Evolutionary conservation across 768 basidiomycete genomes (phyloP).

Genomic region (Leccinum ochraceum): DNA sequence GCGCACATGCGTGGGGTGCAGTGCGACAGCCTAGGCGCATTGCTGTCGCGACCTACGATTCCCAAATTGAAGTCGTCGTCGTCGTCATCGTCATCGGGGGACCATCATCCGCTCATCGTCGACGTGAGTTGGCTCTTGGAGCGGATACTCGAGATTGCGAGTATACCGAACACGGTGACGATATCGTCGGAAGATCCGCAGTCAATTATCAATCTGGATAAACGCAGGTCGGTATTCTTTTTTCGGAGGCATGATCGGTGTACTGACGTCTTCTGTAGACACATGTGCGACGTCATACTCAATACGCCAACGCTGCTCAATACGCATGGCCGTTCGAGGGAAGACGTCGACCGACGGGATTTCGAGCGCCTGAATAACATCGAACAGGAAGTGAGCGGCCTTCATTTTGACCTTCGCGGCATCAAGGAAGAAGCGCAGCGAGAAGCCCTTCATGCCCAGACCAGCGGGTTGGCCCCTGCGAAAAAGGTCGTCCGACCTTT

Average conservation of each 20-base stretch:
- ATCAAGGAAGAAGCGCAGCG: slow-evolving; percentile 76
- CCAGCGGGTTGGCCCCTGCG: slow-evolving; percentile 44
- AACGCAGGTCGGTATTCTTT: slow-evolving; percentile 59
- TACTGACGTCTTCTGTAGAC: slow-evolving; percentile 42
- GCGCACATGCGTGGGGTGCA: slow-evolving; percentile 59
- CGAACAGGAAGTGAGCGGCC: slow-evolving; percentile 60
- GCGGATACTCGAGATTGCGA: slow-evolving; percentile 76
- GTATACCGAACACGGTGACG: slow-evolving; percentile 68
- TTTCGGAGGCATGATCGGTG: not conserved
- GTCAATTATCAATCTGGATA: slow-evolving; percentile 76
- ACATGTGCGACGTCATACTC: slow-evolving; percentile 63
- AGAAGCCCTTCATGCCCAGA: slow-evolving; percentile 53
- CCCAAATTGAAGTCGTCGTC: slow-evolving; percentile 38
- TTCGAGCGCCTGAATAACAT: slow-evolving; percentile 77
- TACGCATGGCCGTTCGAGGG: slow-evolving; percentile 45
- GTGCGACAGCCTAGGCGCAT: slow-evolving; percentile 59
- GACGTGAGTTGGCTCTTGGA: slow-evolving; percentile 86
- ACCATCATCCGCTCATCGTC: slow-evolving; percentile 52
- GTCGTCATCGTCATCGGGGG: slow-evolving; percentile 31
- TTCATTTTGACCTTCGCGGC: slow-evolving; percentile 69
- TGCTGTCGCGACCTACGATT: slow-evolving; percentile 54
- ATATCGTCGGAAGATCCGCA: slow-evolving; percentile 53
- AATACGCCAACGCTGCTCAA: slow-evolving; percentile 50
- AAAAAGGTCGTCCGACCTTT: slow-evolving; percentile 66
- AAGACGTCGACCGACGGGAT: slow-evolving; percentile 62